Conservation (phyloP, 345 rosid genomes). For the Eucalyptus polybractea region DNA sequence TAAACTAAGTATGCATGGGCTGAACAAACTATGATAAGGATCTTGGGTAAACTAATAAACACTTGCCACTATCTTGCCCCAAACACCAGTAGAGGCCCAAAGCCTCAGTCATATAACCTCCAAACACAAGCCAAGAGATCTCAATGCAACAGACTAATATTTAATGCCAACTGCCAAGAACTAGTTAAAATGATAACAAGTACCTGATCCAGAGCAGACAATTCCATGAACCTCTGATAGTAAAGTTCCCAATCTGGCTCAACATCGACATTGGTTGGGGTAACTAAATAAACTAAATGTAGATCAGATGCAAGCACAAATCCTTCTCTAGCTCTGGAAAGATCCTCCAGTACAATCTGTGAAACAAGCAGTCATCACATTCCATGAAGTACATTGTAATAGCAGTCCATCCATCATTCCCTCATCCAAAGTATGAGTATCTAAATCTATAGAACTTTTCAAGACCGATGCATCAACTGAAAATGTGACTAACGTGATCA, state of each 20-base stretch:
- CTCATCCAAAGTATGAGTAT: neutral
- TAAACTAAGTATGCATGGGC: neutral
- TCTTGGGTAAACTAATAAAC: neutral
- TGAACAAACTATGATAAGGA: neutral
- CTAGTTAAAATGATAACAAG: neutral
- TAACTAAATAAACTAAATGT: constrained; percentile 85
- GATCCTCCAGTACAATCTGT: constrained; percentile 93
- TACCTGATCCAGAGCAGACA: constrained; percentile 82
- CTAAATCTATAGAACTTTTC: neutral
- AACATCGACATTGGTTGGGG: constrained; percentile 87
- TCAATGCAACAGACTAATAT: neutral
- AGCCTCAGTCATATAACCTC: neutral
- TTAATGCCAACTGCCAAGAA: neutral
- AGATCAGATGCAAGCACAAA: constrained; percentile 94
- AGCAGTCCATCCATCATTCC: neutral
- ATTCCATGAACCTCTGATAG: constrained; percentile 78
- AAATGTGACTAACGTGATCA: neutral
- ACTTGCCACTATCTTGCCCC: neutral
- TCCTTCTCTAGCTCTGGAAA: constrained; percentile 93
- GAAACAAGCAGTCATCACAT: constrained; percentile 5
- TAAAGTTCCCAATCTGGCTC: constrained; percentile 96
- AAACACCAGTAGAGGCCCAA: neutral
- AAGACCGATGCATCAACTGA: neutral
- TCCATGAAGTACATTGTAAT: neutral
- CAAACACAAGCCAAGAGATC: neutral